Conservation (phyloP, 345 rosid genomes). For the Aegle marmelos region DNA sequence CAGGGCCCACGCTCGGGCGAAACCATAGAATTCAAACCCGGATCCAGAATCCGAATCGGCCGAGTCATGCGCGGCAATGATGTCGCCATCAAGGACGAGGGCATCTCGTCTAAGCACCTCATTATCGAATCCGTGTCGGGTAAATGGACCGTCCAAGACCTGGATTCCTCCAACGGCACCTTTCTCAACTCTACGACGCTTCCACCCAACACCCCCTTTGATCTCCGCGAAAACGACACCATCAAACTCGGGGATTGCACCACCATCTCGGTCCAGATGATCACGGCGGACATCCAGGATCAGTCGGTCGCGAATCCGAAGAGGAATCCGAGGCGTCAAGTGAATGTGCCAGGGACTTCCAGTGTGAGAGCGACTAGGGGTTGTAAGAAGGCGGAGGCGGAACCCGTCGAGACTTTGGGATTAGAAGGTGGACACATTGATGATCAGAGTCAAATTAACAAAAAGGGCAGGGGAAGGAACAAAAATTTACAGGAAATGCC, state of each 20-base stretch:
- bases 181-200: conserved; percentile 42
- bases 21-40: conserved; percentile 43
- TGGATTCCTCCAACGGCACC: conserved; percentile 88
- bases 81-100: conserved; percentile 62
- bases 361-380: conserved; percentile 8
- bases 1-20: conserved; percentile 78
- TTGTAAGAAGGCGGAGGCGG: neutral
- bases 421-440: neutral
- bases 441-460: neutral
- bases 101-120: conserved; percentile 80
- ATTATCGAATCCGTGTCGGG: conserved; percentile 50
- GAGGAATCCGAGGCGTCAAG: conserved; percentile 34
- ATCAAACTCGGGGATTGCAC: conserved; percentile 80
- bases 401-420: neutral
- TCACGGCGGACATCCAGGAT: conserved; percentile 12
- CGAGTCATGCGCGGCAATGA: conserved; percentile 76
- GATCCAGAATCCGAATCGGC: conserved; percentile 55
- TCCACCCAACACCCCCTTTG: conserved; percentile 35
- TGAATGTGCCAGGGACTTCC: neutral
- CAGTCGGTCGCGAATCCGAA: conserved; percentile 28
- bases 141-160: conserved; percentile 65
- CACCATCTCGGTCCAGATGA: conserved; percentile 44
- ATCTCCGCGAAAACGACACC: conserved; percentile 54
- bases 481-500: neutral
- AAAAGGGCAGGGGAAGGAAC: neutral